These are phyloP conservation scores for Aspergillus awamori DNA, from an alignment of 2,329 filamentous ascomycete species.

Conservation along the genomic window DNA sequence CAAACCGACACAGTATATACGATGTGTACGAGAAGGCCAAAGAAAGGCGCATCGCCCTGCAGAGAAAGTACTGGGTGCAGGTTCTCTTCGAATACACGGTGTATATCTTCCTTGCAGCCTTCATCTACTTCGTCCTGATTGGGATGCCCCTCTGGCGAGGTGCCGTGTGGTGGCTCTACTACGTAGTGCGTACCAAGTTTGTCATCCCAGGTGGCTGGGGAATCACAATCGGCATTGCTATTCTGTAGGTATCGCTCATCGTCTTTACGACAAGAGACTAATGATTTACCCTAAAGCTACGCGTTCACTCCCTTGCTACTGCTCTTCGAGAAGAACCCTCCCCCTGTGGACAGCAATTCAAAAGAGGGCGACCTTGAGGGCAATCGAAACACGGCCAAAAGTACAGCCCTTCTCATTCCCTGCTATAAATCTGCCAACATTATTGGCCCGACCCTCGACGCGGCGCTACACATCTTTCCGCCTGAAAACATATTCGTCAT, in stretches of 20 bases:
- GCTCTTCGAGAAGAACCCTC: slow-evolving; percentile 38
- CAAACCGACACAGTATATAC: slow-evolving; percentile 5
- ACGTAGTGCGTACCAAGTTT: slow-evolving; percentile 43
- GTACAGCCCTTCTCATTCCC: slow-evolving; percentile 50
- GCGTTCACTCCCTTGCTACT: slow-evolving; percentile 35
- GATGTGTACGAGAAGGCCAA: slow-evolving; percentile 7
- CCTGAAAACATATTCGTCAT: slow-evolving; percentile 51
- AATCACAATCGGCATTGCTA: slow-evolving; percentile 42
- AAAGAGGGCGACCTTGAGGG: slow-evolving; percentile 16
- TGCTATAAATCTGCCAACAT: slow-evolving; percentile 52
- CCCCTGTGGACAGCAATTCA: slow-evolving; percentile 5
- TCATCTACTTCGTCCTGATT: slow-evolving; percentile 51
- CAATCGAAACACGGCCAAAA: slow-evolving; percentile 25
- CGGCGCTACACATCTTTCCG: slow-evolving; percentile 52
- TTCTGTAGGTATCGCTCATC: slow-evolving; percentile 33
- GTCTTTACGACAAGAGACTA: neutral
- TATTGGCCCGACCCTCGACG: slow-evolving; percentile 47
- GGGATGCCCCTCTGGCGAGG: slow-evolving; percentile 53
- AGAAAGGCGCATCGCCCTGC: neutral
- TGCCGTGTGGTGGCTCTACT: slow-evolving; percentile 48
- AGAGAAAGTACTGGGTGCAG: slow-evolving; percentile 41
- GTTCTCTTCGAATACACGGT: slow-evolving; percentile 43
- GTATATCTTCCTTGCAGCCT: slow-evolving; percentile 41
- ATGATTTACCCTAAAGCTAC: slow-evolving; percentile 23
- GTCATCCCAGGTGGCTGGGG: slow-evolving; percentile 45